Base-by-base conservation (phyloP, 306 rosid genomes). In the Oxytropis ochrocephala region DNA sequence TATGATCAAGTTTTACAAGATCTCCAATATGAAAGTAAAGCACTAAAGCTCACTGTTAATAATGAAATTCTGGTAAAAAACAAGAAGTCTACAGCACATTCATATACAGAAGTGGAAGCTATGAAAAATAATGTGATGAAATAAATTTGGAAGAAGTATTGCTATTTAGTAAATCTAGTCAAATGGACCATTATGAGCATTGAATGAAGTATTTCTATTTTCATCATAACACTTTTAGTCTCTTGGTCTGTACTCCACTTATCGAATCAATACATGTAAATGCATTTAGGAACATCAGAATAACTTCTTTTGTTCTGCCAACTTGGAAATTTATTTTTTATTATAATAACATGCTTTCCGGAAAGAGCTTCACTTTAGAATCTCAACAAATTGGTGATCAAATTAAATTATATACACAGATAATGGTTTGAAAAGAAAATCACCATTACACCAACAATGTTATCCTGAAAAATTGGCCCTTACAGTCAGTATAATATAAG, bases 211-310 rank as follows among this genome's bases (percentile, higher is more conserved):
- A 74, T 16, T 2, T 1, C 18, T 32, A 53, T 54, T 64, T 54
- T 55, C 9, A 19, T 49, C 43, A 53, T 14, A 17, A 8, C 29
- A 53, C 44, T 64, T 32, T 17, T 11, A 13, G 6, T 27, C 46
- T 27, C 64, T 49, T 32, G 42, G 54, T 49, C 44, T 67, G 36
- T 70, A 19, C 27, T 27, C 72, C 46, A 46, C 27, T 76, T 5
- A 38, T 53, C 7, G 5, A 35, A 70, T 11, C 51, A 70, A 54
- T 6, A 61, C 19, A 8, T 54, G 32, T 17, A 55, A 73, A 47
- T 54, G 46, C 73, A 70, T 77, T 54, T 70, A 19, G 17, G 71
- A 19, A 42, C 42, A 30, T 35, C 68, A 21, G 53, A 61, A 61
- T 51, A n/a, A 17, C 41, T 8, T 38, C 41, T 4, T 27, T 11